A percentile compares a stretch with the other conserved stretches of the same genome.
phyloP scores from a whole-genome alignment of 768 basidiomycete species.

The Neoboletus magnificus region DNA sequence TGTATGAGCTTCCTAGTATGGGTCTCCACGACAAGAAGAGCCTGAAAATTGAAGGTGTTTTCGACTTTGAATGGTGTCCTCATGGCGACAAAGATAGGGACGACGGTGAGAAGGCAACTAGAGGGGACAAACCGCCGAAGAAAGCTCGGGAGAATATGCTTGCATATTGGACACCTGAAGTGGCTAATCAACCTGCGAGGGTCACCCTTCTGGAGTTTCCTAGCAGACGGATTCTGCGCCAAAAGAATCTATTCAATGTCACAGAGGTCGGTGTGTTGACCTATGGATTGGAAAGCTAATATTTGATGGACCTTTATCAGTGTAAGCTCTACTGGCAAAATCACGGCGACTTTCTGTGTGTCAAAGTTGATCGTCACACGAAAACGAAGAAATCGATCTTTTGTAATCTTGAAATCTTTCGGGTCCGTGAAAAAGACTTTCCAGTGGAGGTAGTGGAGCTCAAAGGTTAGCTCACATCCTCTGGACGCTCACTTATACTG shows the following conservation, averaged over 20 bases:
- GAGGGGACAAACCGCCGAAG: constrained; percentile 48
- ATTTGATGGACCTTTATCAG: constrained; percentile 39
- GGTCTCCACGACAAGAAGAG: constrained; percentile 93
- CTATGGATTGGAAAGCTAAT: constrained; percentile 1
- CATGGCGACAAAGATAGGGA: constrained; percentile 86
- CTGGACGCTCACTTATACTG: constrained; percentile 1
- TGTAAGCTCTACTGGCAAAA: constrained; percentile 99
- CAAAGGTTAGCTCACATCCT: constrained; percentile 59
- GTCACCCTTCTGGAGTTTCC: constrained; percentile 94
- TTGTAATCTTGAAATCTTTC: constrained; percentile 97
- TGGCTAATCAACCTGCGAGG: constrained; percentile 92
- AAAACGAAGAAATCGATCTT: constrained; percentile 98
- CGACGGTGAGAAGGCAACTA: constrained; percentile 46
- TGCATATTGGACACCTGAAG: constrained; percentile 97
- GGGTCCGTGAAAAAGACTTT: constrained; percentile 94
- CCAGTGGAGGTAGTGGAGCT: constrained; percentile 97
- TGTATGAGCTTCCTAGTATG: constrained; percentile 95
- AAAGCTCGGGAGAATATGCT: constrained; percentile 87
- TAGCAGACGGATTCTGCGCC: constrained; percentile 73
- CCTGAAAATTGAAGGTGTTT: constrained; percentile 94
- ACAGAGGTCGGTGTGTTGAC: constrained; percentile 66
- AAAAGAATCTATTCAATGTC: constrained; percentile 98
- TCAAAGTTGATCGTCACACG: constrained; percentile 97
- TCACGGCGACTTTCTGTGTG: constrained; percentile 96
- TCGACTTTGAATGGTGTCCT: constrained; percentile 99